Percentiles rank a stretch among this genome's conserved stretches.
Conservation (phyloP, 2,329 filamentous ascomycete genomes). For the Lachnellula occidentalis region DNA sequence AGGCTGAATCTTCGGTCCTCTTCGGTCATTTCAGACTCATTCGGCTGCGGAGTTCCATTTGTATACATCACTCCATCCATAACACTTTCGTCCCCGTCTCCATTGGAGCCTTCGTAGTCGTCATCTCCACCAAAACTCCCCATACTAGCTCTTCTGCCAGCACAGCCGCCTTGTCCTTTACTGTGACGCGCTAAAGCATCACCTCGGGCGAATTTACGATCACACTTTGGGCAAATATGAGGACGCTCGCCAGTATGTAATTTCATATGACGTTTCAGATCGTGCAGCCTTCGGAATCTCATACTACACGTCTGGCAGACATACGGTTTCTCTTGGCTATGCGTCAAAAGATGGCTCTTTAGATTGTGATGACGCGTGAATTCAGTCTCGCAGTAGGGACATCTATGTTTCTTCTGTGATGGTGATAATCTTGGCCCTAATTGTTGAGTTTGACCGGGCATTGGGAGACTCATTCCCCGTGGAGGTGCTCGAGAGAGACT, state of each 20-base stretch:
- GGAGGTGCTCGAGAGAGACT: constrained; percentile 29
- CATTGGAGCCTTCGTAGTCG: constrained; percentile 54
- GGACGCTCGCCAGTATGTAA: constrained; percentile 94
- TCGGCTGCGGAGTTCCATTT: constrained; percentile 39
- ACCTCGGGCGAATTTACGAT: constrained; percentile 88
- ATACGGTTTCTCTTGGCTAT: constrained; percentile 97
- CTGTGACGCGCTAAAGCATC: constrained; percentile 92
- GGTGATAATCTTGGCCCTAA: constrained; percentile 64
- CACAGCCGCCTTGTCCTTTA: constrained; percentile 92
- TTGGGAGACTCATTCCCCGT: constrained; percentile 53
- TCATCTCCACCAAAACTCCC: constrained; percentile 76
- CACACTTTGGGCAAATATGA: constrained; percentile 91
- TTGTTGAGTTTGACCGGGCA: constrained; percentile 42
- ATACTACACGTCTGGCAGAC: constrained; percentile 90
- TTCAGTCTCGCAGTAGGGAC: constrained; percentile 91
- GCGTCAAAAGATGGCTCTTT: constrained; percentile 93
- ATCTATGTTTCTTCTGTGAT: constrained; percentile 86
- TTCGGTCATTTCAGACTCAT: constrained; percentile 56
- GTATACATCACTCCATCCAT: constrained; percentile 52
- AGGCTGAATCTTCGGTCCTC: constrained; percentile 64
- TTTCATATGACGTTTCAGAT: constrained; percentile 93
- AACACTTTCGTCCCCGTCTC: constrained; percentile 47
- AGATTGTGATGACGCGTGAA: constrained; percentile 97
- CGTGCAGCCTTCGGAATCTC: constrained; percentile 86
- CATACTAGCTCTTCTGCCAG: constrained; percentile 82